phyloP scores from a whole-genome alignment of 2,329 filamentous ascomycete genomes.

The Neoscytalidium dimidiatum region DNA sequence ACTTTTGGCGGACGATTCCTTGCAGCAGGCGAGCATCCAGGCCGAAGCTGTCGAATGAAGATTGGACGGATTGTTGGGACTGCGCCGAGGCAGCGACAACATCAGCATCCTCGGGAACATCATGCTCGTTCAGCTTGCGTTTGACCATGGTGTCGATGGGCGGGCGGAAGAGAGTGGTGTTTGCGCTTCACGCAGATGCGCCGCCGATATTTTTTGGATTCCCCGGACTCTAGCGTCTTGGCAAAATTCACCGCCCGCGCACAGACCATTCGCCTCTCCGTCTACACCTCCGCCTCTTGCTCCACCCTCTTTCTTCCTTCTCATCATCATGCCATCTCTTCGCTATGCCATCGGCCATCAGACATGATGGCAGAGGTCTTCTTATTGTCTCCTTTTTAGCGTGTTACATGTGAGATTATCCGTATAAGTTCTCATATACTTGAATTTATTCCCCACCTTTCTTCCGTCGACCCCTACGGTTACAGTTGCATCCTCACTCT shows the following conservation, averaged over 20 bases:
- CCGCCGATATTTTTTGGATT: constrained; percentile 13
- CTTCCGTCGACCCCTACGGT: too few species aligned
- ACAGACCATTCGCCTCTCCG: neutral
- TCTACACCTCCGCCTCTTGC: neutral
- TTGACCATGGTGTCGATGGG: constrained; percentile 32
- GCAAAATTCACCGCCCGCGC: constrained; percentile 9
- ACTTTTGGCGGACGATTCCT: constrained; percentile 81
- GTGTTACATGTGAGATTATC: too few species aligned
- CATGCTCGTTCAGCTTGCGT: constrained; percentile 52
- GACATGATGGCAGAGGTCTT: too few species aligned
- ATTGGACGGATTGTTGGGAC: constrained; percentile 8
- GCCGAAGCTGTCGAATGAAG: constrained; percentile 70
- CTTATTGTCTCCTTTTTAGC: too few species aligned
- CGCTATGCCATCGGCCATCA: too few species aligned
- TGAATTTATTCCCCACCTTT: too few species aligned
- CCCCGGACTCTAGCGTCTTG: constrained; percentile 1
- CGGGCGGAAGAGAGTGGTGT: neutral
- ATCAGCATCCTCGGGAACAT: constrained; percentile 43
- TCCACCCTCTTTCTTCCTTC: neutral
- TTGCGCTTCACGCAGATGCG: neutral
- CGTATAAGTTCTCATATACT: too few species aligned
- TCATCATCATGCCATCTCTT: neutral
- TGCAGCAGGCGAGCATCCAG: constrained; percentile 86
- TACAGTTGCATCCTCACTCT: too few species aligned
- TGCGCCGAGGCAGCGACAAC: constrained; percentile 2